Evolutionary conservation across 2,329 filamentous ascomycete species (phyloP).

Genomic region (Rosellinia necatrix): DNA sequence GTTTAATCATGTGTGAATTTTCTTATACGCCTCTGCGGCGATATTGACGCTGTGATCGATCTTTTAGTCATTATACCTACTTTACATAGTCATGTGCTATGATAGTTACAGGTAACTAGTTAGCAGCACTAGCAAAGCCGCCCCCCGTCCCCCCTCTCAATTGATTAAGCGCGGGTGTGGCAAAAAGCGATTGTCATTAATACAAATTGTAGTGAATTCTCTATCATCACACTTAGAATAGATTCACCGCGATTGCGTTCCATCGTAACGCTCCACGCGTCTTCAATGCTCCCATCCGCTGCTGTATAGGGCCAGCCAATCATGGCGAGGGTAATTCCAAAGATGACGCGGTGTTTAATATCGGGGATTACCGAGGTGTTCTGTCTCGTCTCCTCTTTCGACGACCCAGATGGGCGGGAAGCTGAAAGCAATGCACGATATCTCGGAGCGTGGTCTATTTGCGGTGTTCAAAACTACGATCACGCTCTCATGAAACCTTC

Average conservation of each 20-base stretch:
- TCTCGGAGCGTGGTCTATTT: slow-evolving; percentile 5
- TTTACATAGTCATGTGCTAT: no score
- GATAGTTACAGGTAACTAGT: no score
- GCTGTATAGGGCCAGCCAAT: slow-evolving; percentile 15
- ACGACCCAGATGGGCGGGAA: slow-evolving; percentile 3
- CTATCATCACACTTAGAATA: neutral
- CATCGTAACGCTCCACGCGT: slow-evolving; percentile 4
- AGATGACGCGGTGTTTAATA: neutral
- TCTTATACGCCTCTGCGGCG: no score
- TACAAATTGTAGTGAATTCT: neutral
- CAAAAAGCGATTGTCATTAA: neutral
- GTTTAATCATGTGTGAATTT: no score
- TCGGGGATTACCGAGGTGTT: neutral
- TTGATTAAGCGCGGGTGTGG: neutral
- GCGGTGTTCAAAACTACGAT: neutral
- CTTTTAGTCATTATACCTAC: no score
- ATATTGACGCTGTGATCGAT: no score
- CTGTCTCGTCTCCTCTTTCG: neutral
- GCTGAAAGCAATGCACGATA: slow-evolving; percentile 1
- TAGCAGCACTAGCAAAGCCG: no score
- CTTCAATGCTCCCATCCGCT: neutral
- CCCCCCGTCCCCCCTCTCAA: no score
- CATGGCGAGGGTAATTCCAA: neutral
- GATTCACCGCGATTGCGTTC: no score
- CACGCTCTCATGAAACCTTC: slow-evolving; percentile 1